phyloP scores from a whole-genome alignment of 1,139 yeast genomes.

The Yamadazyma sp. region DNA sequence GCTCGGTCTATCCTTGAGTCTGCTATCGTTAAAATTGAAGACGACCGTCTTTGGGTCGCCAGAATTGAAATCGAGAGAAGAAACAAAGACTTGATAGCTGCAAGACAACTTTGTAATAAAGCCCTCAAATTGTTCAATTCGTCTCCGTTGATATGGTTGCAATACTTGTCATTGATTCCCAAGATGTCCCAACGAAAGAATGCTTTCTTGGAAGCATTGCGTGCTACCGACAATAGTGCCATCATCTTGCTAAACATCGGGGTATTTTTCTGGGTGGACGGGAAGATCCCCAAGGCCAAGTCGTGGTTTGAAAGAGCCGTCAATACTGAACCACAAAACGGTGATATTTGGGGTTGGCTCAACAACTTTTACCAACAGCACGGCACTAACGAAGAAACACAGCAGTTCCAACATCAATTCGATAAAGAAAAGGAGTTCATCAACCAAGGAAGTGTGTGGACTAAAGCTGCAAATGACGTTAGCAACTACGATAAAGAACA shows the following conservation, averaged over 20 bases:
- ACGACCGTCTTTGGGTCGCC: constrained; percentile 56
- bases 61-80: constrained; percentile 59
- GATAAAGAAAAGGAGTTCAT: constrained; percentile 44
- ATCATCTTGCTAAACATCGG: constrained; percentile 66
- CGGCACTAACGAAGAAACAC: constrained; percentile 23
- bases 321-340: constrained; percentile 51
- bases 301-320: constrained; percentile 78
- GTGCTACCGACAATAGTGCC: constrained; percentile 61
- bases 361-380: constrained; percentile 37
- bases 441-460: constrained; percentile 62
- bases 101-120: constrained; percentile 54
- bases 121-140: constrained; percentile 63
- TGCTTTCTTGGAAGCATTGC: constrained; percentile 71
- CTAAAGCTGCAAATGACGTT: constrained; percentile 41
- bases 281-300: constrained; percentile 62
- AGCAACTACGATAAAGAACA: constrained; percentile 38
- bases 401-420: constrained; percentile 24
- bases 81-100: constrained; percentile 51
- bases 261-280: constrained; percentile 64
- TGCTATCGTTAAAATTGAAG: constrained; percentile 56
- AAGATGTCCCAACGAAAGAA: constrained; percentile 60
- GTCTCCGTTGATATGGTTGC: constrained; percentile 64
- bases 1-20: constrained; percentile 77
- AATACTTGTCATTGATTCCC: constrained; percentile 51
- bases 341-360: constrained; percentile 80